Evolutionary conservation across 352 stramenopile species (phyloP), one percentile per base, ranked within the genome.

Genomic region (Peronosclerospora sorghi): DNA sequence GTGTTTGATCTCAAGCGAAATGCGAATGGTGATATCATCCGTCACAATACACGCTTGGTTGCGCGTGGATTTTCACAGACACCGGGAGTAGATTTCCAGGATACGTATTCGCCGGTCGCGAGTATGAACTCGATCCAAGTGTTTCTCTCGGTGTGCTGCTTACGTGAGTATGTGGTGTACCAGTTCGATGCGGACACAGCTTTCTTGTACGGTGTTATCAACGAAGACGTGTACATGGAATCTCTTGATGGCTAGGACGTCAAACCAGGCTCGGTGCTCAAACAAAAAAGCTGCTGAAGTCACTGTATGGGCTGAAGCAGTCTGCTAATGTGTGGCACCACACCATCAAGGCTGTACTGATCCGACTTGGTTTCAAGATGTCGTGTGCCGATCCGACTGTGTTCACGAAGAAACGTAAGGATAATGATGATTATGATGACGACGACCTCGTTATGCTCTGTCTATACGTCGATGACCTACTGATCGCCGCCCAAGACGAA

Each of bases 201-300:
- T 12, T 74, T 68, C 21, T 28, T 65, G 0, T 54, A 68, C 30
- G 59, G 43, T 32, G 27, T 15, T 0, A 7, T 54, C 8, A 20
- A 24, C 17, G 32, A 50, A 5, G 9, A 8, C 1, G 40, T 55
- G 1, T 51, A 49, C 40, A 47, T 54, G 42, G 40, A 62, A 3
- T 35, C 43, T 3, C 26, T 10, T 5, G 9, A 15, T 13, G 28
- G 4, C 15, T 15, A 15, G 4, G 15, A 9, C 4, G 15, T 15
- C 9, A n/a, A 9, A 15, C 28, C 4, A 34, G 8, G 4, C 10
- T n/a, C 26, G 5, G 18, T 54, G 23, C 51, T 26, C 6, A 13
- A 48, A 19, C 28, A 62, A 10, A 1, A 40, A 0, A 53, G 54
- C 35, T n/a, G n/a, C n/a, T n/a, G n/a, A n/a, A n/a, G n/a, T n/a